Base-by-base conservation (phyloP, 768 basidiomycete genomes). In the Daedaleopsis sinensis region DNA sequence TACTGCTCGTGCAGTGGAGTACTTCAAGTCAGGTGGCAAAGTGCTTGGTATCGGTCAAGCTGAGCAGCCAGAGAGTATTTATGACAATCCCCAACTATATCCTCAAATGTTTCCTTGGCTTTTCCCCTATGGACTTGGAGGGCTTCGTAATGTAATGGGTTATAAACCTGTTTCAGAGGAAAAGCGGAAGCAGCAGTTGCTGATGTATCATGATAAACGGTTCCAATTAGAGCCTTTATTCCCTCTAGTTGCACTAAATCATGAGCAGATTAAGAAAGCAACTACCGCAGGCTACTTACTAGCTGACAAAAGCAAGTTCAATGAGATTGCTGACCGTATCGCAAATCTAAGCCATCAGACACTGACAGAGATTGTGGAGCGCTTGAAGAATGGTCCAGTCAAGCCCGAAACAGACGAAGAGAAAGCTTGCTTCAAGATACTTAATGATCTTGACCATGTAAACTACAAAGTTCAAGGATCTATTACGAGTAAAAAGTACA, bases 141-240 rank as follows among this genome's bases (percentile, higher is more conserved):
- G 64, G 0, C 43, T 65, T 48, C 39, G 42, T 0, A 57, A 65
- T 46, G 18, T n/a, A 3, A 13, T 35, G 11, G 10, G 39, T n/a
- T 42, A 52, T 43, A 6, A 11, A 16, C 16, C 38, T 16, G 23
- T 27, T 43, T 9, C 12, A 65, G 10, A 24, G n/a, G 21, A 51
- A 50, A 16, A n/a, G 21, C 6, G 47, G 35, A n/a, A 62, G 58
- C 19, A 64, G 18, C 35, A 57, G 18, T n/a, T 64, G 11, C 38
- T 66, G 23, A 51, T 66, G 54, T 68, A 69, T 56, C 42, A 64
- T 50, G 67, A 71, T 24, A 64, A 64, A 27, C 36, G 62, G 0
- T 71, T 71, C 39, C 65, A 69, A 47, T 35, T 47, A 2, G 68
- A 71, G 19, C 32, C 24, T 2, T 50, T 55, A 5, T 70, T 67